A percentile compares a stretch with the other conserved stretches of the same genome.
Conservation (phyloP, 768 basidiomycete genomes). For the Pholiota conissans region DNA sequence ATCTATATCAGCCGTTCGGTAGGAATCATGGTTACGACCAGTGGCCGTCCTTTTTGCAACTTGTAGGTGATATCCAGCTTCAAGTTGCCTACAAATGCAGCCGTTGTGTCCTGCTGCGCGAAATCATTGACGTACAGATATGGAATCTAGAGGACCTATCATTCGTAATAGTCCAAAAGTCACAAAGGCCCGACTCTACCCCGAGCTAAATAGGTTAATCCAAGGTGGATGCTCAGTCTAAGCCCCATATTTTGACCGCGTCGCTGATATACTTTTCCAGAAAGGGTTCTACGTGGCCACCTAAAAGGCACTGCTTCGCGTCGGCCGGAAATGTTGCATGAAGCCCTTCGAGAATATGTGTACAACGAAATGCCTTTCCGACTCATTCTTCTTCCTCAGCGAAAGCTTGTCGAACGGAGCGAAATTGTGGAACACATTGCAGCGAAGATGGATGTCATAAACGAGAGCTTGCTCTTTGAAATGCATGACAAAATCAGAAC, state of each 20-base stretch:
- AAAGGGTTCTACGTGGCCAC: background rate
- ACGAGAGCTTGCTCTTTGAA: background rate
- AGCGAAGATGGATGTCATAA: background rate
- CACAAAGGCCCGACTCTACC: background rate
- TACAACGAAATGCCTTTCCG: conserved; percentile 1
- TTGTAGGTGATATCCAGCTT: too few species aligned
- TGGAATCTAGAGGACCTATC: too few species aligned
- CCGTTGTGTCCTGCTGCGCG: too few species aligned
- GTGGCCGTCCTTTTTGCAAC: too few species aligned
- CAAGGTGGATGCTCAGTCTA: background rate
- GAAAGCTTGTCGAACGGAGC: background rate
- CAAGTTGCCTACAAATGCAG: too few species aligned
- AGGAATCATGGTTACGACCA: too few species aligned
- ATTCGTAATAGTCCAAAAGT: background rate
- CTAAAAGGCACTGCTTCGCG: background rate
- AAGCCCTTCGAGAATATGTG: background rate
- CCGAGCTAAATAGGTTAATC: background rate
- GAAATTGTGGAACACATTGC: background rate
- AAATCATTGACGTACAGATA: too few species aligned
- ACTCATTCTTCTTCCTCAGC: background rate
- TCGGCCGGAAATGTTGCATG: background rate
- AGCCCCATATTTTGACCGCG: background rate
- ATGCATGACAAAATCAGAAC: background rate
- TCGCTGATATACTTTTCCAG: background rate
- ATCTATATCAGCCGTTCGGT: too few species aligned